Percentiles rank a stretch among this genome's conserved stretches.
Evolutionary conservation across 192 early-diverging fungal species (phyloP).

Genomic region (Hyaloraphidium curvatum): DNA sequence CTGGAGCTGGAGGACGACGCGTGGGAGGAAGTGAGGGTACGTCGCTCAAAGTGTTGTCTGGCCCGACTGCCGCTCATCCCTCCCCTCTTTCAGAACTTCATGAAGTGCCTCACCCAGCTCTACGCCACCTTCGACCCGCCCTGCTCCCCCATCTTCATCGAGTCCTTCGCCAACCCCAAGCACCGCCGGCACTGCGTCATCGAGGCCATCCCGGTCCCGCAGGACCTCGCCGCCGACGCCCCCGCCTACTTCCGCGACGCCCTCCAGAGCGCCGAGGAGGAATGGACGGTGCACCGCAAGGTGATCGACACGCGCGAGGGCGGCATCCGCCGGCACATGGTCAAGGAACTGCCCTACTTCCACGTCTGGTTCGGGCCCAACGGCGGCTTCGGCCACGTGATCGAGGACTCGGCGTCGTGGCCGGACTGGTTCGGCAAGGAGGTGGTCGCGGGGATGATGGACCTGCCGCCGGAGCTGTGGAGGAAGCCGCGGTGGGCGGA

Average conservation of each 20-base stretch:
- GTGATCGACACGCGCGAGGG: conserved; percentile 46
- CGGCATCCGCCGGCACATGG: conserved; percentile 48
- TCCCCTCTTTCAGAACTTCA: conserved; percentile 49
- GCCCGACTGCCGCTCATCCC: background rate
- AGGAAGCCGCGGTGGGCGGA: conserved; percentile 38
- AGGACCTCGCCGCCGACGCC: conserved; percentile 46
- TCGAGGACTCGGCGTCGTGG: conserved; percentile 69
- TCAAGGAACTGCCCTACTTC: conserved; percentile 69
- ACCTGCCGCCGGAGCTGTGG: conserved; percentile 56
- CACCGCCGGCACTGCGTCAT: conserved; percentile 68
- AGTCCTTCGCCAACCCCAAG: conserved; percentile 61
- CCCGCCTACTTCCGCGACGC: conserved; percentile 82
- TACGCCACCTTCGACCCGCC: conserved; percentile 44
- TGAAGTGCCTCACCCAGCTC: conserved; percentile 85
- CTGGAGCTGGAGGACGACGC: conserved; percentile 75
- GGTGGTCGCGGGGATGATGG: conserved; percentile 61
- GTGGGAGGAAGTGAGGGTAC: conserved; percentile 78
- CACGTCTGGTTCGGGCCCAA: conserved; percentile 91
- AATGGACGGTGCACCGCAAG: conserved; percentile 76
- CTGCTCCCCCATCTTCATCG: conserved; percentile 77
- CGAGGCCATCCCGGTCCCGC: conserved; percentile 81
- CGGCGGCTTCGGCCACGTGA: conserved; percentile 83
- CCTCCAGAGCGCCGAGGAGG: conserved; percentile 50
- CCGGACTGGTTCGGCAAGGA: conserved; percentile 74
- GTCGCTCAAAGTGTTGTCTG: background rate